Conservation (phyloP, 495 filamentous ascomycete genomes). For the Aspergillus hancockii region DNA sequence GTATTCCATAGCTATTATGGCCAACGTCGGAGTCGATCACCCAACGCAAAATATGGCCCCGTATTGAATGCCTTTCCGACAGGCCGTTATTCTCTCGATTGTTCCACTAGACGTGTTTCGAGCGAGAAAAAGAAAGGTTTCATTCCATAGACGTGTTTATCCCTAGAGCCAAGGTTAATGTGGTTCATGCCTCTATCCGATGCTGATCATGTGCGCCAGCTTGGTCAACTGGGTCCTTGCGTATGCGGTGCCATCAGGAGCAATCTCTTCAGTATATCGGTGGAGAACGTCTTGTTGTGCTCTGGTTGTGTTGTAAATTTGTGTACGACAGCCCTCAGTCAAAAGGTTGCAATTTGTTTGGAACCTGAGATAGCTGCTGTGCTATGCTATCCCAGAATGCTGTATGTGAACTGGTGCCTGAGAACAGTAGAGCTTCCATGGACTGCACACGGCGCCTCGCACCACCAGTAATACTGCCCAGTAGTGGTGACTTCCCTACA, state of each 20-base stretch:
- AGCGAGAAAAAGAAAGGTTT: not conserved
- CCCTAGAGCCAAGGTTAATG: not conserved
- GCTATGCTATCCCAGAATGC: not conserved
- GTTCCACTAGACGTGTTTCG: not conserved
- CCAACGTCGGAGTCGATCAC: not conserved
- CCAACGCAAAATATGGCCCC: not conserved
- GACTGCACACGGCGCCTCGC: not conserved
- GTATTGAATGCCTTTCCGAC: not conserved
- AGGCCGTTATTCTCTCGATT: not conserved
- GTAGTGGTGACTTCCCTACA: not conserved
- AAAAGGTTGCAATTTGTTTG: not conserved
- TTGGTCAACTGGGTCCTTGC: constrained; percentile 17
- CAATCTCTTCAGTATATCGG: not conserved
- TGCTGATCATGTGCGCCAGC: constrained; percentile 10
- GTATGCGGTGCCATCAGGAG: constrained; percentile 6
- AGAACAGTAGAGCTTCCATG: not conserved
- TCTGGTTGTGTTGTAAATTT: not conserved
- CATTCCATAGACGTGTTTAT: not conserved
- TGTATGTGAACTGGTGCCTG: not conserved
- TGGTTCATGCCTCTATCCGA: constrained; percentile 15
- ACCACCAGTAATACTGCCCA: not conserved
- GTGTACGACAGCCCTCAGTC: not conserved
- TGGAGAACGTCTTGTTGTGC: not conserved
- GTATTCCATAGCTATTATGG: not conserved
- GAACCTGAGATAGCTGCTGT: not conserved